Conservation (phyloP, 306 rosid species). For the peach (Prunus persica) region Prunus_persica_NCBIv2 NC_034014.1:4142001-4142500, state of each 20-base stretch:
- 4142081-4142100: neutral
- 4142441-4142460: too few relatives aligned
- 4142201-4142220: neutral
- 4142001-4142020: neutral
- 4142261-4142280: too few relatives aligned
- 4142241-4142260: too few relatives aligned
- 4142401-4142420: neutral
- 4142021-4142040: too few relatives aligned
- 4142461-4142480: accelerated
- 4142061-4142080: neutral
- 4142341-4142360: neutral
- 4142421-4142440: accelerated
- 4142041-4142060: too few relatives aligned
- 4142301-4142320: neutral
- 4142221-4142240: too few relatives aligned
- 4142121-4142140: neutral
- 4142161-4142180: neutral
- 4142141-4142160: neutral
- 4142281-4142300: neutral
- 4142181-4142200: neutral
- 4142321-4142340: neutral
- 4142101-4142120: neutral
- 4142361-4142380: neutral
- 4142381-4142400: neutral
- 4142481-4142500: too few relatives aligned